Evolutionary conservation across 2,329 filamentous ascomycete genomes (phyloP), one percentile per base, ranked within the genome.

Genomic region (Karstenula rhodostoma): DNA sequence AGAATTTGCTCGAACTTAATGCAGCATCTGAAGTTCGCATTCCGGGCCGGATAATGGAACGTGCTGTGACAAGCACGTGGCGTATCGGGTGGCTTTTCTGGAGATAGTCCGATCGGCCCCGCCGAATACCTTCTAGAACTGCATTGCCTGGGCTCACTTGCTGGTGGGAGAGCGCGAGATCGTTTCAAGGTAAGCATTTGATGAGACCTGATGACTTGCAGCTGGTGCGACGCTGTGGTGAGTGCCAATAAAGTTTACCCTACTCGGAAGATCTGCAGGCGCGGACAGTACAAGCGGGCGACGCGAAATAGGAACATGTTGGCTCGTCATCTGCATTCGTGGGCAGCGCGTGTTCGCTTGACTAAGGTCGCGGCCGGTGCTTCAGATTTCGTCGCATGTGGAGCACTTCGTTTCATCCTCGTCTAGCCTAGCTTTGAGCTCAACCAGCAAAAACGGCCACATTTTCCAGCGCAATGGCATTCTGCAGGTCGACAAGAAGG

Each of bases 371-470:
- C 51, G 25, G 15, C 51, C 51, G 49, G 33, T 52, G 49, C 49
- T 52, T 52, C 49, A 52, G 37, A 15, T 54, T 43, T 9, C 37
- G 51, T 54, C 51, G 35, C 37, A 43, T 43, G 51, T 54, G 37
- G 37, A 54, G 6, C 51, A 43, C 4, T 13, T 44, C 15, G 51
- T 53, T 53, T 53, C 50, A 53, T 33, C 10, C 37, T 53, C 23
- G 23, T 44, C 15, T 27, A 54, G 22, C 25, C 27, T 32, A 54
- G 32, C 37, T 54, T 32, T 33, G 17, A 43, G 37, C 51, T 9
- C 37, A 44, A 32, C 43, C 37, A 54, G 17, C 51, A 44, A 17
- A 29, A 22, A 13, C n/a, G n/a, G 37, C 37, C 37, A 19, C n/a
- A 19, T 15, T 3, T 52, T 13, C 25, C 49, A 42, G 10, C 35